Evolutionary conservation across 2,329 filamentous ascomycete species (phyloP), one percentile per base, ranked within the genome.

Genomic region (Scorias spongiosa): DNA sequence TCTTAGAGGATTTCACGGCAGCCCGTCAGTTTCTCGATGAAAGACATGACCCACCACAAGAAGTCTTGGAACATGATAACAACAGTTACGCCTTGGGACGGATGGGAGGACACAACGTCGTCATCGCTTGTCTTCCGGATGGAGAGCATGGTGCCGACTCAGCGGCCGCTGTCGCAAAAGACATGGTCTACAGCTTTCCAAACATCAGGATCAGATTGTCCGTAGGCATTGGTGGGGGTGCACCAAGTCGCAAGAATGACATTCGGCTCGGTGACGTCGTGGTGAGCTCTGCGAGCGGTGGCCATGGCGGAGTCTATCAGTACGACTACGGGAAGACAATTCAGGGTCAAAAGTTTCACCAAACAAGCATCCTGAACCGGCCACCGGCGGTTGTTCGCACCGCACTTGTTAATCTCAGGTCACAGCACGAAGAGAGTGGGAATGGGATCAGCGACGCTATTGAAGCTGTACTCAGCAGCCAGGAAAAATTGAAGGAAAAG

Each of bases 241-340:
- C 55, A 10, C 51, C 49, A 12, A 48, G 44, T 28, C 34, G 41
- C n/a, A 40, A 44, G 10, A 10, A 10, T 2, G 56, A 58, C 41
- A 48, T 59, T 14, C 51, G 56, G 2, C 54, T 58, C 7, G 56
- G 56, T 1, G 55, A 58, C 38, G 44, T 58, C 10, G 52, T 55
- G 1, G 45, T 58, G 26, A 54, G 54, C 37, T 42, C 46, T n/a
- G 55, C 57, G 0, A 18, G 42, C 1, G 40, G 42, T 0, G 29
- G 17, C 2, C 39, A 46, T 15, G 56, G 55, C 9, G 57, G 55
- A 1, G 54, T 59, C 0, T 42, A 57, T 1, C 52, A 57, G 20
- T 57, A 52, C 29, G 52, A 58, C 39, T 46, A 51, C 14, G 50
- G 49, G 0, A 57, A 54, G 28, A 34, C 34, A 15, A 36, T 15